phyloP scores from a whole-genome alignment of 2,329 filamentous ascomycete genomes.

The Diaporthe sp. region DNA sequence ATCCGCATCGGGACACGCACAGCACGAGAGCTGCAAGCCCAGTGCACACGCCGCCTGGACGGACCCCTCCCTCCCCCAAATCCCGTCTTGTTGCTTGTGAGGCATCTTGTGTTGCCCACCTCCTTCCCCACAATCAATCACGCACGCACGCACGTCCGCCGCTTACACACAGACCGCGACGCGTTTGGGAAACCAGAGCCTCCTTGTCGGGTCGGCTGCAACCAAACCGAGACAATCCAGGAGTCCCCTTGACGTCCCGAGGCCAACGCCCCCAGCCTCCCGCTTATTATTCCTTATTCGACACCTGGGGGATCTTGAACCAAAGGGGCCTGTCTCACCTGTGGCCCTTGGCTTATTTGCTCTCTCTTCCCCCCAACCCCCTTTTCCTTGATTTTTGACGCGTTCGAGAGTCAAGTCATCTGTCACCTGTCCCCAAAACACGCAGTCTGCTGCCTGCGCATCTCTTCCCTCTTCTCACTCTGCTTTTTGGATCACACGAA shows the following conservation, averaged over 20 bases:
- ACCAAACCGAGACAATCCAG: constrained; percentile 33
- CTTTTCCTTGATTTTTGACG: constrained; percentile 23
- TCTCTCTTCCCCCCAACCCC: not conserved
- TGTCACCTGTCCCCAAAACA: constrained; percentile 12
- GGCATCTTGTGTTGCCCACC: not conserved
- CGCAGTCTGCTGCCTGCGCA: constrained; percentile 1
- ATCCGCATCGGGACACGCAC: constrained; percentile 30
- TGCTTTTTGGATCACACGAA: not conserved
- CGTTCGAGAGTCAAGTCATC: constrained; percentile 21
- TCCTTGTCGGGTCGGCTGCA: constrained; percentile 33
- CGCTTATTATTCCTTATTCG: constrained; percentile 26
- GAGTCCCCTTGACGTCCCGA: constrained; percentile 28
- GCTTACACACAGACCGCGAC: constrained; percentile 29
- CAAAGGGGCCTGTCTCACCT: constrained; percentile 33
- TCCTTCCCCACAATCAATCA: constrained; percentile 3
- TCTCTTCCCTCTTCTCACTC: not conserved
- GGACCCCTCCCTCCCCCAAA: not conserved
- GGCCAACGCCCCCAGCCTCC: constrained; percentile 21
- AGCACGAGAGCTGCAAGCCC: constrained; percentile 26
- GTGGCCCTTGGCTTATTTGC: constrained; percentile 1
- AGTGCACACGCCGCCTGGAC: constrained; percentile 16
- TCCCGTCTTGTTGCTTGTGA: too few species aligned
- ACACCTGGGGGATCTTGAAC: constrained; percentile 11
- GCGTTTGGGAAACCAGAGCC: constrained; percentile 25
- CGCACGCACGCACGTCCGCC: not conserved